Evolutionary conservation across 1,139 yeast species (phyloP).

Genomic region (Diutina mesorugosa): DNA sequence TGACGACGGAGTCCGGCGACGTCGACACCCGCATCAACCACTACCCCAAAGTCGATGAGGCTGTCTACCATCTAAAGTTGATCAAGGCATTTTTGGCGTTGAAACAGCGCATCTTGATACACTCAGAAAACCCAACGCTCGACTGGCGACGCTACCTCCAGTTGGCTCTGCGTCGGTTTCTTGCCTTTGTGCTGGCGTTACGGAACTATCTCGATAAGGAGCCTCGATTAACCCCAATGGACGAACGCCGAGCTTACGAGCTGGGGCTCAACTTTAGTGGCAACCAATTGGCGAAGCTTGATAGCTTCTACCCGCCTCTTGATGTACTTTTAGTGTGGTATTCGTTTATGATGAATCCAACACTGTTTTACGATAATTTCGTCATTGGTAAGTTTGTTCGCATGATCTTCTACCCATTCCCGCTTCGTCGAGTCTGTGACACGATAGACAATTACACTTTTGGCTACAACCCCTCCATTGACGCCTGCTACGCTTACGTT

Average conservation of each 20-base stretch:
- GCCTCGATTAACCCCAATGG: conserved; percentile 1
- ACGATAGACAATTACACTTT: conserved; percentile 13
- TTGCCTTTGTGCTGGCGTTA: conserved; percentile 13
- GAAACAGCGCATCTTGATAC: background rate
- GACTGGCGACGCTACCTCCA: conserved; percentile 19
- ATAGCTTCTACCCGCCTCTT: conserved; percentile 15
- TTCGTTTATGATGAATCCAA: conserved; percentile 17
- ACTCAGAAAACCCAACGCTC: background rate
- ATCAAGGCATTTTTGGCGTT: background rate
- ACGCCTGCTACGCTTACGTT: background rate
- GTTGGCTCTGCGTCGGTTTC: conserved; percentile 18
- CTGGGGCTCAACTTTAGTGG: background rate
- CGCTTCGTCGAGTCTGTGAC: conserved; percentile 11
- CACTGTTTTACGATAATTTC: conserved; percentile 16
- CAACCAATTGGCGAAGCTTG: conserved; percentile 2
- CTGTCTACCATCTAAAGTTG: background rate
- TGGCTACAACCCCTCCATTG: conserved; percentile 9
- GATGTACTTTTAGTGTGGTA: conserved; percentile 32
- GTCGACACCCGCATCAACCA: background rate
- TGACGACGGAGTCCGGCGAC: background rate
- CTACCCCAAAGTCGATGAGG: conserved; percentile 1
- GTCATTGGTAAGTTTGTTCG: conserved; percentile 12
- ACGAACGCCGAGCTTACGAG: background rate
- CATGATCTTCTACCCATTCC: conserved; percentile 16
- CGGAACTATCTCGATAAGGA: background rate